Percentiles rank a stretch among this genome's conserved stretches.
These are phyloP conservation scores for Annulohypoxylon stygium DNA, from an alignment of 495 filamentous ascomycete genomes.

Conservation along the genomic window DNA sequence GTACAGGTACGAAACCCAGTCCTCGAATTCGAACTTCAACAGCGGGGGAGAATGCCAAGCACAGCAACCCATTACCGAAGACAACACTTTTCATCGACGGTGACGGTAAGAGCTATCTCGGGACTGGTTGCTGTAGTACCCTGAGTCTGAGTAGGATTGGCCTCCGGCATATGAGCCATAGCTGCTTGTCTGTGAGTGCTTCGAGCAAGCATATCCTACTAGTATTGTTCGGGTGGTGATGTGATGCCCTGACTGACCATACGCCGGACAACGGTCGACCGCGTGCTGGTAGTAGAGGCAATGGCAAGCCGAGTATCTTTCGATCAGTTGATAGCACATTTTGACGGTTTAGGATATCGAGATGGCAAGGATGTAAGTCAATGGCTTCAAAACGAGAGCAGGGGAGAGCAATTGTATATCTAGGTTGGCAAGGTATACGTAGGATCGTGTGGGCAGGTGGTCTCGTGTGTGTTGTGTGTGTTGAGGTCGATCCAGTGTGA, in stretches of 20 bases:
- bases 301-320: constrained; percentile 82
- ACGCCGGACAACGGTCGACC: constrained; percentile 78
- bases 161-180: constrained; percentile 40
- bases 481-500: constrained; percentile 9
- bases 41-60: constrained; percentile 61
- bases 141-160: constrained; percentile 64
- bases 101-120: constrained; percentile 57
- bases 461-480: constrained; percentile 26
- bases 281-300: constrained; percentile 86
- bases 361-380: constrained; percentile 30
- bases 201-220: constrained; percentile 81
- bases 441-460: constrained; percentile 21
- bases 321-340: constrained; percentile 81
- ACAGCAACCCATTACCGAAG: constrained; percentile 64
- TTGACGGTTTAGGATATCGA: constrained; percentile 42
- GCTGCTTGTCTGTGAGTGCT: constrained; percentile 65
- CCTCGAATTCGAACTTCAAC: constrained; percentile 58
- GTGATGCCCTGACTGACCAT: constrained; percentile 76
- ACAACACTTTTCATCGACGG: constrained; percentile 66
- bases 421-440: constrained; percentile 19
- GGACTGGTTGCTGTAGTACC: constrained; percentile 64
- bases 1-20: constrained; percentile 64
- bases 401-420: constrained; percentile 38
- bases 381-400: constrained; percentile 36
- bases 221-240: constrained; percentile 80